Conservation (phyloP, 495 filamentous ascomycete species). For the Elasticomyces elasticus region DNA sequence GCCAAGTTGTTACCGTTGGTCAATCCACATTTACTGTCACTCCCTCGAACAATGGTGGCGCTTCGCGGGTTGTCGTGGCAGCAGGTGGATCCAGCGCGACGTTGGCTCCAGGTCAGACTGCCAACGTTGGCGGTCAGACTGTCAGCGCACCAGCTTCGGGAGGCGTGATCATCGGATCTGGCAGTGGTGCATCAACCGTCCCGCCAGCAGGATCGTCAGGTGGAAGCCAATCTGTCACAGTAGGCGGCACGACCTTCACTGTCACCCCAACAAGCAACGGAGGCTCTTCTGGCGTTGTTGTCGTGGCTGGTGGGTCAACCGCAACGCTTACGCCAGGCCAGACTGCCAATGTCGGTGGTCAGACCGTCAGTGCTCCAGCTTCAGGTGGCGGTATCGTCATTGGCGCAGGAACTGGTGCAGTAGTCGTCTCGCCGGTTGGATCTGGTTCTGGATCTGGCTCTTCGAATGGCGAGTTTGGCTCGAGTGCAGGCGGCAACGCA, state of each 20-base stretch:
- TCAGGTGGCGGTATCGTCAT: neutral
- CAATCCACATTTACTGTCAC: constrained; percentile 25
- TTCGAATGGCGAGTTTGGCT: neutral
- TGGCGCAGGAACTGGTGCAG: neutral
- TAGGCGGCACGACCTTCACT: constrained; percentile 25
- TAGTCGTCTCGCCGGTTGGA: neutral
- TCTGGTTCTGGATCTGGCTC: neutral
- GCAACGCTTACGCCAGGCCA: constrained; percentile 3
- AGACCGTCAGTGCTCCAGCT: neutral
- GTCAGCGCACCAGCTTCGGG: neutral
- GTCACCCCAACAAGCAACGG: constrained; percentile 25
- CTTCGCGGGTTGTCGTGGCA: constrained; percentile 25
- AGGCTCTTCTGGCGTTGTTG: constrained; percentile 26
- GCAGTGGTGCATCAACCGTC: neutral
- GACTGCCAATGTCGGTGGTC: neutral
- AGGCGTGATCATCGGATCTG: neutral
- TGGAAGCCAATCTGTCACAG: constrained; percentile 16
- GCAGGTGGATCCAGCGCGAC: constrained; percentile 18
- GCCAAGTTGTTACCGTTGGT: constrained; percentile 24
- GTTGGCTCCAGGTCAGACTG: neutral
- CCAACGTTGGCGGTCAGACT: neutral
- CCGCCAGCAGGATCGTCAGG: neutral
- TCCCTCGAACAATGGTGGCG: constrained; percentile 24
- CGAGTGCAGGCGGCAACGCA: neutral
- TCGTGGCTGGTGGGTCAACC: constrained; percentile 19